phyloP scores from a whole-genome alignment of 169 alveolate species.

The Eimeria zaria region DNA sequence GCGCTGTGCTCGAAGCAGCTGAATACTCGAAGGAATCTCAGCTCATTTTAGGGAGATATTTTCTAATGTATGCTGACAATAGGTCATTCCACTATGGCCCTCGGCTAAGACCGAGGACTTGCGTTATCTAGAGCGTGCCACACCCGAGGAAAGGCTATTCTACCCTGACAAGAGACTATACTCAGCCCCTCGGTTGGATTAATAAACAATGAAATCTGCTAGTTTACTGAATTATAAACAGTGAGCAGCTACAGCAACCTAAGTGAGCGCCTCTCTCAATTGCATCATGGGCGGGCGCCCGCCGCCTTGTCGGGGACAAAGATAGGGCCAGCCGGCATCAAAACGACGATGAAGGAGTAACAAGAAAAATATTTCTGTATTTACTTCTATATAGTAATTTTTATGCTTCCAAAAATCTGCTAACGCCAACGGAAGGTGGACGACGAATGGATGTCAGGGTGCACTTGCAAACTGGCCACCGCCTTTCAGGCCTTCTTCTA shows the following conservation, averaged over 20 bases:
- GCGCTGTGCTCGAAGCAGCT: no score
- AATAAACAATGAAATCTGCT: not conserved
- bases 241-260: not conserved
- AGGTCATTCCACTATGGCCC: no score
- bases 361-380: not conserved
- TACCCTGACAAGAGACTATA: not conserved
- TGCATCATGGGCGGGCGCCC: not conserved
- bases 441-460: not conserved
- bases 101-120: no score
- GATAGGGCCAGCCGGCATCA: not conserved
- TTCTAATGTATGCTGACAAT: no score
- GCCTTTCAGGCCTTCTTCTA: not conserved
- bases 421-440: not conserved
- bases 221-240: not conserved
- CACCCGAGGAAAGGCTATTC: not conserved
- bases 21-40: no score
- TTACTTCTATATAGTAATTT: not conserved
- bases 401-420: not conserved
- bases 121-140: no score
- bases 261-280: not conserved
- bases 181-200: not conserved
- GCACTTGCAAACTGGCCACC: not conserved
- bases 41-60: not conserved
- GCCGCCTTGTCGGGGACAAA: not conserved
- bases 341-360: not conserved